phyloP scores from a whole-genome alignment of 805 yeast species.

The Blastobotrys parvus region DNA sequence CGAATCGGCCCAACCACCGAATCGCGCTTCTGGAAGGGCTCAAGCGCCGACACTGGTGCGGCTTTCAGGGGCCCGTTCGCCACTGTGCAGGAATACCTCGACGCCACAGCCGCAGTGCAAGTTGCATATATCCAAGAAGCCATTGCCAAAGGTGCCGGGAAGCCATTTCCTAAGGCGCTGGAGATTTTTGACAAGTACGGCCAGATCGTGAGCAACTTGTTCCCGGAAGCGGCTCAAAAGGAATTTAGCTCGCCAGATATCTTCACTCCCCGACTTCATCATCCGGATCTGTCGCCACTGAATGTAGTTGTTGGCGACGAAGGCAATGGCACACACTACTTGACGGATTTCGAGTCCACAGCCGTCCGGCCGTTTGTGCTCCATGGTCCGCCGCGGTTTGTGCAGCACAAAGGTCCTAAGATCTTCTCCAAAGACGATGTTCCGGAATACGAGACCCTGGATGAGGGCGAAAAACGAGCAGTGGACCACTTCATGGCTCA shows the following conservation, averaged over 20 bases:
- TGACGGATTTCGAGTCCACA: slow-evolving; percentile 79
- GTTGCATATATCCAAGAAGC: slow-evolving; percentile 50
- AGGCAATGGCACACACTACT: slow-evolving; percentile 28
- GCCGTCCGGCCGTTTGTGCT: slow-evolving; percentile 74
- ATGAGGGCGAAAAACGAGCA: slow-evolving; percentile 68
- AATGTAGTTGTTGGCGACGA: slow-evolving; percentile 52
- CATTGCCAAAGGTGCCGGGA: slow-evolving; percentile 34
- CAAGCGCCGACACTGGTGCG: slow-evolving; percentile 43
- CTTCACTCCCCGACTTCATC: slow-evolving; percentile 61
- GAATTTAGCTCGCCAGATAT: slow-evolving; percentile 33
- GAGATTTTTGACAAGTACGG: slow-evolving; percentile 55
- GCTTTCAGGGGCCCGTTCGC: slow-evolving; percentile 72
- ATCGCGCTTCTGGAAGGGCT: slow-evolving; percentile 63
- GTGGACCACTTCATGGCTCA: slow-evolving; percentile 79
- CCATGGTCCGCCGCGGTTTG: slow-evolving; percentile 72
- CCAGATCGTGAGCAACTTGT: slow-evolving; percentile 47
- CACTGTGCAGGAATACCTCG: slow-evolving; percentile 54
- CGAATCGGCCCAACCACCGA: slow-evolving; percentile 86
- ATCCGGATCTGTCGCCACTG: slow-evolving; percentile 88
- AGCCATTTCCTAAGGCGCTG: slow-evolving; percentile 36
- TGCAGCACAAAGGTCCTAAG: slow-evolving; percentile 83
- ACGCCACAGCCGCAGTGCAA: slow-evolving; percentile 58
- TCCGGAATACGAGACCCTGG: slow-evolving; percentile 57
- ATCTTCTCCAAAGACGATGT: slow-evolving; percentile 71
- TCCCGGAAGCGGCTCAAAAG: too few species aligned